Conservation (phyloP, 78 protist species). For the Paulinella micropora region DNA sequence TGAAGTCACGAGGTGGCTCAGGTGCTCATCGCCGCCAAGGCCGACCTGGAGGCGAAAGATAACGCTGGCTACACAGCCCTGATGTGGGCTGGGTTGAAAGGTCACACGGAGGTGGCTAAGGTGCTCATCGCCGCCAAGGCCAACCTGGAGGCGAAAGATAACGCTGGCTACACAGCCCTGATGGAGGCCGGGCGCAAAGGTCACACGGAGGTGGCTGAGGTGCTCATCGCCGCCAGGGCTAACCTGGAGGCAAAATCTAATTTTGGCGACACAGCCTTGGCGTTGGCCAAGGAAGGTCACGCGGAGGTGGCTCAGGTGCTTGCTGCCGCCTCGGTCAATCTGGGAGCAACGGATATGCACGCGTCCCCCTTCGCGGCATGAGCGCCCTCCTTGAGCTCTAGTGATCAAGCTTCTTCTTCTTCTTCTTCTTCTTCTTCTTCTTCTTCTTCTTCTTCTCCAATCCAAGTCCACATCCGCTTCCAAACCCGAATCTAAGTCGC, state of each 20-base stretch:
- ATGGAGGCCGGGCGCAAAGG: background rate
- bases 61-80: background rate
- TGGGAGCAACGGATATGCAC: too few species aligned
- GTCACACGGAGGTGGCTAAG: background rate
- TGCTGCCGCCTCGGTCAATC: too few species aligned
- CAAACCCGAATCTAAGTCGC: too few species aligned
- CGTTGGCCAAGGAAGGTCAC: background rate
- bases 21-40: background rate
- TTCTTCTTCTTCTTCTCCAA: too few species aligned
- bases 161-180: background rate
- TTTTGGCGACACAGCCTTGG: background rate
- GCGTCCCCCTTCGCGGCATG: too few species aligned
- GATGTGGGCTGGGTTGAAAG: background rate
- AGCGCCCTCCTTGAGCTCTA: too few species aligned
- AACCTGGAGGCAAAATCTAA: background rate
- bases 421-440: too few species aligned
- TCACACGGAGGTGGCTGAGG: background rate
- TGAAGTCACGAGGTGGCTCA: too few species aligned
- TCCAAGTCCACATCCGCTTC: too few species aligned
- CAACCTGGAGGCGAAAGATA: background rate
- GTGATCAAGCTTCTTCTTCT: too few species aligned
- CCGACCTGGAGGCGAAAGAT: background rate
- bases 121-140: background rate
- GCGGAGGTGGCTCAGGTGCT: background rate
- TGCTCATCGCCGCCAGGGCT: background rate